Evolutionary conservation across 129 eudicot genomes (phyloP).

Genomic region (Centella asiatica): DNA sequence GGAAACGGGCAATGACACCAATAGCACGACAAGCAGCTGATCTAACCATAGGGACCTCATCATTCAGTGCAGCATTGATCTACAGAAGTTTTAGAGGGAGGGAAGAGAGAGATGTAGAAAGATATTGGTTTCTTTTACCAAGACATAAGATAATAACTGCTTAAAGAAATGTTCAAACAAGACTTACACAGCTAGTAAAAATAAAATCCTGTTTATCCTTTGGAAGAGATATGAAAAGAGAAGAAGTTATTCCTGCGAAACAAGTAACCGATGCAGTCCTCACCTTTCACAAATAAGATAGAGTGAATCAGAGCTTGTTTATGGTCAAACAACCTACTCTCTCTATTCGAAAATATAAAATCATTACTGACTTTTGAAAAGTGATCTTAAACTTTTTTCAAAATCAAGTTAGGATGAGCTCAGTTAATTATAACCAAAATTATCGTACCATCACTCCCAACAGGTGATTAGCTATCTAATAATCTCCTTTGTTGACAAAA

Average conservation of each 20-base stretch:
- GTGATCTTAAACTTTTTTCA: too few species aligned
- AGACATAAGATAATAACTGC: background rate
- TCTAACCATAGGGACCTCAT: constrained; percentile 81
- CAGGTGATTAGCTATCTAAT: too few species aligned
- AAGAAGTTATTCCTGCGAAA: constrained; percentile 90
- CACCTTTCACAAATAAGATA: constrained; percentile 36
- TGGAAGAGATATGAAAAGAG: constrained; percentile 59
- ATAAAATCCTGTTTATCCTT: constrained; percentile 59
- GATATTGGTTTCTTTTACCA: background rate
- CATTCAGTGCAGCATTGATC: constrained; percentile 67
- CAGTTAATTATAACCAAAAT: too few species aligned
- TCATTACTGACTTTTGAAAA: too few species aligned
- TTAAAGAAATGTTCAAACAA: background rate
- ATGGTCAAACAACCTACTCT: background rate
- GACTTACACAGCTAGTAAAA: constrained; percentile 61
- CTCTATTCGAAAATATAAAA: too few species aligned
- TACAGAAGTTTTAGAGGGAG: constrained; percentile 24
- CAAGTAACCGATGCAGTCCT: constrained; percentile 93
- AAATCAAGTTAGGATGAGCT: too few species aligned
- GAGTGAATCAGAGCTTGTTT: constrained; percentile 9
- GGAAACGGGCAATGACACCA: constrained; percentile 92
- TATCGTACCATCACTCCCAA: too few species aligned
- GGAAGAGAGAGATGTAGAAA: background rate
- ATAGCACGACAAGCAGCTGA: constrained; percentile 99
- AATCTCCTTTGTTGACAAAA: too few species aligned